Evolutionary conservation across 1,284 basidiomycete species (phyloP).

Genomic region (Cutaneotrichosporon sp.): DNA sequence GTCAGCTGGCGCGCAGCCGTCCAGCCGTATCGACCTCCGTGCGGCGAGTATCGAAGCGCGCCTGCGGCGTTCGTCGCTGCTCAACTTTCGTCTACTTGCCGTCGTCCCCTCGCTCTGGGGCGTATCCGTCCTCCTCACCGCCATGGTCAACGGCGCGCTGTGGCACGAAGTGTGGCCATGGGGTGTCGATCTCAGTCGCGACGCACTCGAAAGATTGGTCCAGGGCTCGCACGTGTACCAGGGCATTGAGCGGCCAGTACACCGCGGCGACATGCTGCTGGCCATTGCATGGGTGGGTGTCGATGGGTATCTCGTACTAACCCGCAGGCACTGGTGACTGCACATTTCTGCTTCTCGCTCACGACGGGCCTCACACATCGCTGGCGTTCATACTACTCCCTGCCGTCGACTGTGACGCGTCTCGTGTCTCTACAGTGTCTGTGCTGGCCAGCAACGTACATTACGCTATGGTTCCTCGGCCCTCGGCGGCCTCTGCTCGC

Average conservation of each 20-base stretch:
- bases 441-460: constrained; percentile 49
- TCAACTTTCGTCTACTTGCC: constrained; percentile 34
- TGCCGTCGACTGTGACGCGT: constrained; percentile 47
- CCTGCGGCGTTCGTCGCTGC: constrained; percentile 27
- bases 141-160: constrained; percentile 29
- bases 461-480: constrained; percentile 46
- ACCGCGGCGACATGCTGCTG: constrained; percentile 37
- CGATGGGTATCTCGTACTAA: not conserved
- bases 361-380: constrained; percentile 49
- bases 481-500: constrained; percentile 40
- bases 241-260: constrained; percentile 24
- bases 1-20: not conserved
- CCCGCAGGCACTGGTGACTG: constrained; percentile 43
- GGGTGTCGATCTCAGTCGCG: constrained; percentile 38
- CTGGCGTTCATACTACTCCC: constrained; percentile 49
- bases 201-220: constrained; percentile 36
- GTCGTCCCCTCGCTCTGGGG: constrained; percentile 41
- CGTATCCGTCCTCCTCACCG: constrained; percentile 30
- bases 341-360: constrained; percentile 47
- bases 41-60: constrained; percentile 26
- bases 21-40: constrained; percentile 7
- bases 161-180: constrained; percentile 43
- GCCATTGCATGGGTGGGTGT: constrained; percentile 40
- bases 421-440: constrained; percentile 49
- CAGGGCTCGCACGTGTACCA: constrained; percentile 19